A percentile compares a stretch with the other conserved stretches of the same genome.
Evolutionary conservation across 352 stramenopile genomes (phyloP).

Genomic region (Phytophthora citrophthora): DNA sequence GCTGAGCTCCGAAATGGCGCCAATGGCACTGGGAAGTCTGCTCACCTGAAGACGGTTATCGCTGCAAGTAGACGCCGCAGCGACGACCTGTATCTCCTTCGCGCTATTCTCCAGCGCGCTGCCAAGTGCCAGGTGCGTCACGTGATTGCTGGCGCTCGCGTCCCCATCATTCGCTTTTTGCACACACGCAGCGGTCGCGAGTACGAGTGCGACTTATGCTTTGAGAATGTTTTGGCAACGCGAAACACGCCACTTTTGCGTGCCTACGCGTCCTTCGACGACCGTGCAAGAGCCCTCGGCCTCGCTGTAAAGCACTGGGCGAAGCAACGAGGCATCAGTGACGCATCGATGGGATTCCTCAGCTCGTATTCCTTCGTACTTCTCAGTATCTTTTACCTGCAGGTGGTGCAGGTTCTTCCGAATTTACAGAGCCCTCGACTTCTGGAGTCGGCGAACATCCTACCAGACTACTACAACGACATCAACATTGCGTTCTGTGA

Average conservation of each 20-base stretch:
- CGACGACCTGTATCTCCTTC: conserved; percentile 62
- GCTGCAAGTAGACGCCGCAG: conserved; percentile 43
- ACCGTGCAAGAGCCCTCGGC: conserved; percentile 87
- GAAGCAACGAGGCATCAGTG: conserved; percentile 96
- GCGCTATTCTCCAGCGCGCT: conserved; percentile 47
- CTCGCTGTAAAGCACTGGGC: conserved; percentile 98
- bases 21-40: conserved; percentile 20
- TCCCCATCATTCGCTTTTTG: conserved; percentile 85
- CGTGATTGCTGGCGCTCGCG: conserved; percentile 73
- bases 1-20: conserved; percentile 7
- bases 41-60: conserved; percentile 44
- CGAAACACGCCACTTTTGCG: conserved; percentile 85
- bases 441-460: conserved; percentile 45
- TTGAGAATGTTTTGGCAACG: conserved; percentile 82
- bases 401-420: conserved; percentile 91
- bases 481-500: conserved; percentile 81
- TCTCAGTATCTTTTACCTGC: conserved; percentile 97
- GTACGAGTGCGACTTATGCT: conserved; percentile 85
- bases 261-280: conserved; percentile 78
- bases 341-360: conserved; percentile 95
- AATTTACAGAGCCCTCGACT: conserved; percentile 92
- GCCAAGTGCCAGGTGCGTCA: conserved; percentile 61
- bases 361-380: conserved; percentile 99
- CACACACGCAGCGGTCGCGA: conserved; percentile 47
- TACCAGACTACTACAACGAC: conserved; percentile 48